These are phyloP conservation scores for Nannochloropsis salina DNA, from an alignment of 108 stramenopile genomes.

Conservation along the genomic window DNA sequence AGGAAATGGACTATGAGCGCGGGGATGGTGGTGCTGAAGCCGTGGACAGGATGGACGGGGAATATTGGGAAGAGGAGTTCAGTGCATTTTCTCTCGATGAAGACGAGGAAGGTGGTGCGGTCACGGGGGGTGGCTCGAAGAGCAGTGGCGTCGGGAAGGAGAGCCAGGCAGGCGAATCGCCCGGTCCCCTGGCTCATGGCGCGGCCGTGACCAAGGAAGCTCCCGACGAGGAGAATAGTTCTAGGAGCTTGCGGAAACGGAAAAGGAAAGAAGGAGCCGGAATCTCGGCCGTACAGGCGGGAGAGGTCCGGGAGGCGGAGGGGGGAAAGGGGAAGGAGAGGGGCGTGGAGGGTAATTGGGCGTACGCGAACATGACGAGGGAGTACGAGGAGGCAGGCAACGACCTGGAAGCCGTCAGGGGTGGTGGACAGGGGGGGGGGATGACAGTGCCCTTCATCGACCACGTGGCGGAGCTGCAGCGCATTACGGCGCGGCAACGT, in stretches of 20 bases:
- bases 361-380: conserved; percentile 9
- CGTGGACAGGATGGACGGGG: neutral
- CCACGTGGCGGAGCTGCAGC: neutral
- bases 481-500: neutral
- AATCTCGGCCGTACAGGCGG: neutral
- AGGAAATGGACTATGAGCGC: conserved; percentile 5
- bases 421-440: neutral
- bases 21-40: neutral
- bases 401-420: neutral
- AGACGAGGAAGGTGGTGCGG: neutral
- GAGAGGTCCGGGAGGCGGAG: neutral
- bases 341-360: neutral
- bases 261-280: neutral
- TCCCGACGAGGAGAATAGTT: too few relatives aligned
- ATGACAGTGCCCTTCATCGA: conserved; percentile 9
- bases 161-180: too few relatives aligned
- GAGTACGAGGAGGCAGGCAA: neutral
- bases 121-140: neutral
- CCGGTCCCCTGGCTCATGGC: too few relatives aligned
- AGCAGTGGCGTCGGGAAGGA: neutral
- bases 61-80: neutral
- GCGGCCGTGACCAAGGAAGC: too few relatives aligned
- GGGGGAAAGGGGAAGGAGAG: neutral
- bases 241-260: neutral
- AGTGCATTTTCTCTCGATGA: neutral